Evolutionary conservation across 352 stramenopile genomes (phyloP), one percentile per base, ranked within the genome.

Genomic region (Pythium guiyangense): DNA sequence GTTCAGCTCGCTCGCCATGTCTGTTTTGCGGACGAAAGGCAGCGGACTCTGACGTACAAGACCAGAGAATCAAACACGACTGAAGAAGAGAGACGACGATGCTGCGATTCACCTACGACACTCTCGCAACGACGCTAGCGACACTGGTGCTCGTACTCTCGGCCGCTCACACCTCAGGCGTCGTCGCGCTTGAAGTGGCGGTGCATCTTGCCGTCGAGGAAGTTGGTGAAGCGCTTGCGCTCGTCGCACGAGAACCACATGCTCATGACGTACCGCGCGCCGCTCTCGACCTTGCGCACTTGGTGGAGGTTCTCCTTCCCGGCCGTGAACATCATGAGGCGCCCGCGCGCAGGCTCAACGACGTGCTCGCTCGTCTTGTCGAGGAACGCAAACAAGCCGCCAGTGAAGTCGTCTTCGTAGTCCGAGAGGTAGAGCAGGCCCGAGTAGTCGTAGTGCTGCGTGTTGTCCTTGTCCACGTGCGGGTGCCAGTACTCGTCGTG

Each of bases 191-290:
- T 84, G 57, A 86, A 90, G 26, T 77, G 76, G 42, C 84, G 76
- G 68, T 90, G 80, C 74, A 90, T 88, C 51, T 83, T 77, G 45
- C 88, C 88, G 53, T 97, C 89, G 39, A 97, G 66, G 49, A 97
- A 97, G 59, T 94, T 96, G n/a, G 77, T 70, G 59, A 96, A 97
- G 29, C 84, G 62, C 46, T 87, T 87, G 34, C 67, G 68, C 51
- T 79, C 63, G 63, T 97, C 85, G 64, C 90, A 97, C n/a, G 89
- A 90, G 62, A 97, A 97, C 91, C 91, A 97, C 67, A 97, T 90
- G 54, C 79, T 94, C 70, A 97, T 77, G 31, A 92, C 84, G 60
- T 94, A 96, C 22, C 91, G 80, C 44, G 70, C 83, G 43, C 91
- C 91, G 1, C 70, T 86, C 51, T 85, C 71, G 1, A 90, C 72